A percentile compares a stretch with the other conserved stretches of the same genome.
These are phyloP conservation scores for Ophiostoma novo-ulmi DNA, from an alignment of 2,329 filamentous ascomycete species.

Conservation along the genomic window DNA sequence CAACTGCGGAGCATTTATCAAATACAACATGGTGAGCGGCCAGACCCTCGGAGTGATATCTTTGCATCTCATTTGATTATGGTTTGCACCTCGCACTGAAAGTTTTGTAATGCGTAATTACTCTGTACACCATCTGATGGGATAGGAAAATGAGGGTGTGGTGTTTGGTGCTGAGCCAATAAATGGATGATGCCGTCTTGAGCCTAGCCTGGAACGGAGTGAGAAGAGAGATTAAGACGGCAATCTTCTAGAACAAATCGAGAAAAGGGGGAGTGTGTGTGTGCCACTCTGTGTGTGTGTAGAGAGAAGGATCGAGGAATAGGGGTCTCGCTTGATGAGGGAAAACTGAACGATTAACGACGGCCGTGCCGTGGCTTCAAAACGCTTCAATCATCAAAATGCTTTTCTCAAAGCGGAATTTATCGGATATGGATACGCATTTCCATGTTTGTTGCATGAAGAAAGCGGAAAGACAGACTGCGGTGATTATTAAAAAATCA, in stretches of 20 bases:
- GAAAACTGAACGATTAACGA: neutral
- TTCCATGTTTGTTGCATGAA: neutral
- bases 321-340: conserved; percentile 2
- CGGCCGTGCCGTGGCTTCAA: neutral
- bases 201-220: conserved; percentile 18
- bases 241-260: conserved; percentile 26
- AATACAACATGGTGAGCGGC: conserved; percentile 3
- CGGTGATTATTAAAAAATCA: neutral
- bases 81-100: neutral
- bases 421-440: neutral
- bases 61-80: neutral
- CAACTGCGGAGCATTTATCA: neutral
- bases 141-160: neutral
- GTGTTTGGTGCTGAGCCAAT: neutral
- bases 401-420: neutral
- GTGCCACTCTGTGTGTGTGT: too few species aligned
- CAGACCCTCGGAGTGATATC: neutral
- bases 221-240: conserved; percentile 17
- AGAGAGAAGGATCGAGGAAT: neutral
- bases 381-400: neutral
- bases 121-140: neutral
- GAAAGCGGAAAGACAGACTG: neutral
- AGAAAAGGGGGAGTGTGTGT: conserved; percentile 18
- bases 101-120: neutral
- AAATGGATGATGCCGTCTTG: conserved; percentile 15